Evolutionary conservation across 129 eudicot genomes (phyloP).

Genomic region (Heracleum sosnowskyi): DNA sequence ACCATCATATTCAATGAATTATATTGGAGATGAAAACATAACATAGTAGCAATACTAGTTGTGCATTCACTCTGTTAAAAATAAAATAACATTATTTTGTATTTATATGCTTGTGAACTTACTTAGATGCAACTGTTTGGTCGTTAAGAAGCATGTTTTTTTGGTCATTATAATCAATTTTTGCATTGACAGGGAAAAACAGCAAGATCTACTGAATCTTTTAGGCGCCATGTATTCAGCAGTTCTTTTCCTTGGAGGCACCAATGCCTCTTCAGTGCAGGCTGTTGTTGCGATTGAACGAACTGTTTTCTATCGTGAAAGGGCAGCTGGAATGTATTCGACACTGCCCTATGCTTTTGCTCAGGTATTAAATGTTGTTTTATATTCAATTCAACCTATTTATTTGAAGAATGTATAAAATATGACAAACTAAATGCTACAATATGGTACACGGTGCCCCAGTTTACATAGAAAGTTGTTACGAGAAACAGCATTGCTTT

Average conservation of each 20-base stretch:
- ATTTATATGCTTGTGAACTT: neutral
- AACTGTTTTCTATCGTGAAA: conserved; percentile 75
- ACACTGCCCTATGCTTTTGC: conserved; percentile 72
- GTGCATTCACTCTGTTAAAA: neutral
- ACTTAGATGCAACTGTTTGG: neutral
- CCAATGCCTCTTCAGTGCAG: conserved; percentile 67
- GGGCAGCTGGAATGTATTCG: conserved; percentile 82
- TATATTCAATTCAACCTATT: neutral
- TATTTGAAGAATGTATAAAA: neutral
- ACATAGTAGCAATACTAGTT: neutral
- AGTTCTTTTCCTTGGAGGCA: conserved; percentile 63
- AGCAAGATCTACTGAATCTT: conserved; percentile 59
- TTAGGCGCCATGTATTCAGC: conserved; percentile 74
- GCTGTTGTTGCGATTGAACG: conserved; percentile 69
- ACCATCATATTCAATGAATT: neutral
- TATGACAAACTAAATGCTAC: no score
- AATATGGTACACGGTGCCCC: neutral
- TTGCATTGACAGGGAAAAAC: conserved; percentile 32
- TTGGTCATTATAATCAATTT: neutral
- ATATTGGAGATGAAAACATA: neutral
- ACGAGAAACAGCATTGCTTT: no score
- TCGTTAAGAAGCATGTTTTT: neutral
- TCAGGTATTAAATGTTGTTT: conserved; percentile 28
- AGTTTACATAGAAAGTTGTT: no score
- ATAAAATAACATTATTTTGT: neutral